phyloP scores from a whole-genome alignment of 169 alveolate genomes.

The Cryptosporidium xiaoi region DNA sequence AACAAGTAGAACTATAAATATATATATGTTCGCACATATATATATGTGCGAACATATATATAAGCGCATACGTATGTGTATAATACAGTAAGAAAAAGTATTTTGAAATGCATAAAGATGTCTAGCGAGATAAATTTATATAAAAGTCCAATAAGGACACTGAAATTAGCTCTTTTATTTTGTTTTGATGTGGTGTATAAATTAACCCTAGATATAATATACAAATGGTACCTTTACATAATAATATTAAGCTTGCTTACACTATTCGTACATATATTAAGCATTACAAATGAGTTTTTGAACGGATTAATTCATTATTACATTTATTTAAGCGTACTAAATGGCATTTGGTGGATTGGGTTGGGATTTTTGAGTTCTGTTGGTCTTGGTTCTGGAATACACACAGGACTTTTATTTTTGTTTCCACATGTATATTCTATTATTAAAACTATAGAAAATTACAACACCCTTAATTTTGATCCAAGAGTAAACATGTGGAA shows the following conservation, averaged over 20 bases:
- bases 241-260: not conserved
- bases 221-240: conserved; percentile 29
- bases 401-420: conserved; percentile 83
- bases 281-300: not conserved
- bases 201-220: not conserved
- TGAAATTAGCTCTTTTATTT: conserved; percentile 42
- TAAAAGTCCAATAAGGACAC: conserved; percentile 47
- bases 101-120: not conserved
- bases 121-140: conserved; percentile 14
- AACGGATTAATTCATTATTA: conserved; percentile 8
- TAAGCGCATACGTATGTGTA: not conserved
- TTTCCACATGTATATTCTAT: conserved; percentile 84
- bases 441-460: conserved; percentile 81
- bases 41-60: not conserved
- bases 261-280: not conserved
- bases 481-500: conserved; percentile 75
- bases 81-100: not conserved
- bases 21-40: not conserved
- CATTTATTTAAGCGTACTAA: conserved; percentile 68
- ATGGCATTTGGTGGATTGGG: conserved; percentile 83
- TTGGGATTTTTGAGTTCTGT: conserved; percentile 82
- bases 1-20: not conserved
- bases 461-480: conserved; percentile 80
- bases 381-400: conserved; percentile 87
- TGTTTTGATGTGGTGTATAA: conserved; percentile 23